phyloP scores from a whole-genome alignment of 441 rosid genomes.

The Syzygium malaccense region DNA sequence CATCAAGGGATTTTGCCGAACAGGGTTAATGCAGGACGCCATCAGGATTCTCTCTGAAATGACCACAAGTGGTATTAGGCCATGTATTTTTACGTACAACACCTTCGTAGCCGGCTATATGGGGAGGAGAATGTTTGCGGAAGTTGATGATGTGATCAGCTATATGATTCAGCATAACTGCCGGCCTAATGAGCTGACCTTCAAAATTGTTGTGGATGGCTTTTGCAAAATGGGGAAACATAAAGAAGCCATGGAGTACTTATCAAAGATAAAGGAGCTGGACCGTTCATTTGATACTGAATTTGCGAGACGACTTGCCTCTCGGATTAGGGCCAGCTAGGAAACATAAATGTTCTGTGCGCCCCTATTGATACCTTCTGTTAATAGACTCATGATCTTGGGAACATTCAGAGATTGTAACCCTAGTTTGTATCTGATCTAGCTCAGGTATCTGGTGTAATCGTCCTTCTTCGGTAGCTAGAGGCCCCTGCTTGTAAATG shows the following conservation, averaged over 20 bases:
- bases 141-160: constrained; percentile 57
- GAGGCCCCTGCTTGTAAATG: background rate
- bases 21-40: constrained; percentile 80
- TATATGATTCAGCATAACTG: constrained; percentile 66
- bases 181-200: constrained; percentile 71
- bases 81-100: constrained; percentile 82
- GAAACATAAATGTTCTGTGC: background rate
- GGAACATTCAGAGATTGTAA: background rate
- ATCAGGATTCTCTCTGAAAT: constrained; percentile 63
- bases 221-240: constrained; percentile 61
- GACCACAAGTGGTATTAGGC: constrained; percentile 58
- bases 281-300: constrained; percentile 46
- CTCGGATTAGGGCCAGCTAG: constrained; percentile 36
- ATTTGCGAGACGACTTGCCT: constrained; percentile 45
- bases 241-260: constrained; percentile 73
- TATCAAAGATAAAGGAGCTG: constrained; percentile 46
- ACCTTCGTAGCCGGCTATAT: constrained; percentile 76
- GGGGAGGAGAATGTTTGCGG: constrained; percentile 52
- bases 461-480: background rate
- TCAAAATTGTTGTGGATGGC: constrained; percentile 78
- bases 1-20: constrained; percentile 86
- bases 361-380: background rate
- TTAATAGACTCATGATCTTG: background rate
- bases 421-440: background rate
- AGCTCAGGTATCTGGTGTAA: background rate